Percentiles rank a stretch among this genome's conserved stretches.
Evolutionary conservation across 371 early-diverging fungal species (phyloP).

Genomic region (Batrachochytrium dendrobatidis): DNA sequence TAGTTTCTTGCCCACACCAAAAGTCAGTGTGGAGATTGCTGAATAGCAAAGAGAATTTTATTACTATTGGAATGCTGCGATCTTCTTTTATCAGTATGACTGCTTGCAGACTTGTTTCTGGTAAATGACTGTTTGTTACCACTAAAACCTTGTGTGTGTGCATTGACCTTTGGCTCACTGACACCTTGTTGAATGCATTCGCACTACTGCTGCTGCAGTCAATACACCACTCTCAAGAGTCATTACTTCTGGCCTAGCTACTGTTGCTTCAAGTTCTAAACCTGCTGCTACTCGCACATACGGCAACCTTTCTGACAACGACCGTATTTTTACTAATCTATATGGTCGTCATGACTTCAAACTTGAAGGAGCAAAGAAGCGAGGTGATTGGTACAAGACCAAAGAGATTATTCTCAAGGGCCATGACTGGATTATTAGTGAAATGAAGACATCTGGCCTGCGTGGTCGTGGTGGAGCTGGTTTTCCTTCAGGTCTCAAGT

Average conservation of each 20-base stretch:
- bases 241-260: slow-evolving; percentile 28
- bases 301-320: slow-evolving; percentile 81
- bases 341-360: slow-evolving; percentile 87
- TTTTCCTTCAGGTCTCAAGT: slow-evolving; percentile 95
- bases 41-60: too few species aligned
- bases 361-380: slow-evolving; percentile 81
- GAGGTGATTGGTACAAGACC: slow-evolving; percentile 98
- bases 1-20: too few species aligned
- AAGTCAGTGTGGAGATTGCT: too few species aligned
- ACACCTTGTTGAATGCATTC: too few species aligned
- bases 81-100: too few species aligned
- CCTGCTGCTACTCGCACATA: slow-evolving; percentile 19
- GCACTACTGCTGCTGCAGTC: too few species aligned
- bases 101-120: too few species aligned
- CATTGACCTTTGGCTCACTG: too few species aligned
- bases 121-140: too few species aligned
- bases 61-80: too few species aligned
- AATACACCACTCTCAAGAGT: too few species aligned
- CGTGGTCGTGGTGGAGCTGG: slow-evolving; percentile 98
- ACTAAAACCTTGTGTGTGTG: too few species aligned
- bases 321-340: slow-evolving; percentile 96
- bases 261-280: slow-evolving; percentile 24
- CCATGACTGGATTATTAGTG: slow-evolving; percentile 92
- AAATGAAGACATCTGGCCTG: slow-evolving; percentile 92
- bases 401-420: slow-evolving; percentile 95